Base-by-base conservation (phyloP, 2,329 filamentous ascomycete genomes). In the Sclerotinia sclerotiorum region DNA sequence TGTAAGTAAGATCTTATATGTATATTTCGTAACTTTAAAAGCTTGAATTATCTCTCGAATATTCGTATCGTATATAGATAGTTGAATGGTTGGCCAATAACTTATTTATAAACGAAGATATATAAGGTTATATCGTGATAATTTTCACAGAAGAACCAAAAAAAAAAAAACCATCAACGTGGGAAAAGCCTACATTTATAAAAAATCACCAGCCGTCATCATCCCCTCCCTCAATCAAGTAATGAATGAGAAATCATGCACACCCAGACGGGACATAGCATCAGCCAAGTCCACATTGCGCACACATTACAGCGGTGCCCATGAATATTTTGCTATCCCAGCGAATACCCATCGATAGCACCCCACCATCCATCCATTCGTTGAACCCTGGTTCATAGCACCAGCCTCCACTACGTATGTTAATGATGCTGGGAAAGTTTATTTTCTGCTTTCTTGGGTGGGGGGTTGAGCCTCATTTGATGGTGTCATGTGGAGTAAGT, bases 241-340 rank as follows among this genome's bases (percentile, higher is more conserved):
- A 62, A 39, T 35, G 21, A 62, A 39, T 35, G 21, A 39, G 29
- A 51, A 51, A 21, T 10, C 44, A 51, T 62, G 15, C 6, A 49
- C 24, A 19, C 21, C 44, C 19, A 49, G 44, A 8, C 4, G 49
- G 5, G 24, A 17, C 3, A 62, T 62, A 35, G 17, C 60, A 62
- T 62, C 60, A 62, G 60, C 60, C 60, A 62, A 62, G 60, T 27
- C 46, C 46, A 39, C 15, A 4, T 27, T 62, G 46, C 58, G 49
- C 49, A 13, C 5, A 61, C 13, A 27, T 46, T 46, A 15, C 58
- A 32, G 21, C 58, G 58, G 21, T 35, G 6, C 44, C 57, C 57
- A 48, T 62, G 58, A 35, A 35, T 5, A 49, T 19, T 21, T 24
- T 39, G 32, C 39, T 32, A 10, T 51, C n/a, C 60, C 24, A 44